A percentile compares a stretch with the other conserved stretches of the same genome.
These are phyloP conservation scores for Phytophthora macrochlamydospora DNA, from an alignment of 352 stramenopile species.

Conservation along the genomic window DNA sequence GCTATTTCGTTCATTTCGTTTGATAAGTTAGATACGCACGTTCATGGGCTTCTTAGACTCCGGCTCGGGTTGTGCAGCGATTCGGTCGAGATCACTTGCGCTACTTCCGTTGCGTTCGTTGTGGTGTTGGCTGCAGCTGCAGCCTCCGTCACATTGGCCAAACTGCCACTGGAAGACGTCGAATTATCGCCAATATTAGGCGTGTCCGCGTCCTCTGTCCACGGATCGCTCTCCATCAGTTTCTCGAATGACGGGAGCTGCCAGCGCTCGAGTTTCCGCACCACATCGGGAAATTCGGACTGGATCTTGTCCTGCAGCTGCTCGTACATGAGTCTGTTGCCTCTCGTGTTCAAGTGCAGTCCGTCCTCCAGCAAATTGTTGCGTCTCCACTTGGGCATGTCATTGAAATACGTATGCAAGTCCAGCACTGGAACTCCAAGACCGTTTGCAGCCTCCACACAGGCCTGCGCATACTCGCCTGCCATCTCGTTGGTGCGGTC, in stretches of 20 bases:
- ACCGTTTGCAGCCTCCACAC: conserved; percentile 34
- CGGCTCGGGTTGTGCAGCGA: not conserved
- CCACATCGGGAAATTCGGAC: conserved; percentile 29
- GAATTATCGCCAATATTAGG: not conserved
- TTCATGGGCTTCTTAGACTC: not conserved
- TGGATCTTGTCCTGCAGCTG: conserved; percentile 44
- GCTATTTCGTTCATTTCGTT: not conserved
- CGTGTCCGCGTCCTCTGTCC: conserved; percentile 10
- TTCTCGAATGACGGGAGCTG: conserved; percentile 24
- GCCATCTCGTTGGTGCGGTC: conserved; percentile 51
- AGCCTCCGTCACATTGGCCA: not conserved
- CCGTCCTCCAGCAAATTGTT: conserved; percentile 53
- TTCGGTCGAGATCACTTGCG: not conserved
- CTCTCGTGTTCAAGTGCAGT: conserved; percentile 52
- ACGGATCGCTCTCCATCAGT: conserved; percentile 24
- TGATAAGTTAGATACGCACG: not conserved
- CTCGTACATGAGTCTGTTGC: conserved; percentile 57
- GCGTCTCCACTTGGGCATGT: conserved; percentile 40
- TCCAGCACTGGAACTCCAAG: conserved; percentile 42
- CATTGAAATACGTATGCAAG: conserved; percentile 55
- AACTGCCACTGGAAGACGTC: not conserved
- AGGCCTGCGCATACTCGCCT: conserved; percentile 42
- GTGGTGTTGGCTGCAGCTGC: not conserved
- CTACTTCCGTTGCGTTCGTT: not conserved
- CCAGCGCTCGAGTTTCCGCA: conserved; percentile 21